Evolutionary conservation across 306 rosid genomes (phyloP), one percentile per base, ranked within the genome.

Genomic region (Boehmeria nivea): DNA sequence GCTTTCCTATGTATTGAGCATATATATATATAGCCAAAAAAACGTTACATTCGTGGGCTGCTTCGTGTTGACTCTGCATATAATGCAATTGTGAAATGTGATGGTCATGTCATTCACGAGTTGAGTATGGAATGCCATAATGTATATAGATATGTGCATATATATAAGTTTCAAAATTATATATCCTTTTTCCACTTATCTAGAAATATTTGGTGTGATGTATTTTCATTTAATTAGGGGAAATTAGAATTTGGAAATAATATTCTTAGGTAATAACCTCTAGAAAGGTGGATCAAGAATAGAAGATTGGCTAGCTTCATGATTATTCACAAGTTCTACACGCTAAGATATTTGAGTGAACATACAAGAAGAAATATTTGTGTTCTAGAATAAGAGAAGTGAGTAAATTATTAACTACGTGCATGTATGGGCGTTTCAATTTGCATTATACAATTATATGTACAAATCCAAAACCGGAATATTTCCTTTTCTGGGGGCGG

Each of bases 81-180:
- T 31, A 31, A 31, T 17, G 14, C 15, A 13, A 12, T 13, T 52
- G 22, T 52, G 57, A 27, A n/a, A 16, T 26, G 39, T n/a, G 28
- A 52, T 16, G 37, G 40, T 4, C 46, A 38, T 26, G 20, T 8
- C 26, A 54, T 20, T 36, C 24, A 5, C 6, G 1, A 51, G 22
- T 53, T 68, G 62, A 68, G 57, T 68, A 61, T 44, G 63, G n/a
- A n/a, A n/a, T n/a, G n/a, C n/a, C n/a, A n/a, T n/a, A 60, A 45
- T 60, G 45, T 1, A 31, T 31, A 4, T 31, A 31, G 5, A 31
- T 10, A n/a, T n/a, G n/a, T n/a, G n/a, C n/a, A n/a, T n/a, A n/a
- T n/a, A n/a, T n/a, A n/a, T n/a, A n/a, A n/a, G n/a, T n/a, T n/a
- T n/a, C n/a, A n/a, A n/a, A n/a, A n/a, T n/a, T n/a, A n/a, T n/a